Evolutionary conservation across 345 rosid genomes (phyloP).

Genomic region (Clausena lansium): DNA sequence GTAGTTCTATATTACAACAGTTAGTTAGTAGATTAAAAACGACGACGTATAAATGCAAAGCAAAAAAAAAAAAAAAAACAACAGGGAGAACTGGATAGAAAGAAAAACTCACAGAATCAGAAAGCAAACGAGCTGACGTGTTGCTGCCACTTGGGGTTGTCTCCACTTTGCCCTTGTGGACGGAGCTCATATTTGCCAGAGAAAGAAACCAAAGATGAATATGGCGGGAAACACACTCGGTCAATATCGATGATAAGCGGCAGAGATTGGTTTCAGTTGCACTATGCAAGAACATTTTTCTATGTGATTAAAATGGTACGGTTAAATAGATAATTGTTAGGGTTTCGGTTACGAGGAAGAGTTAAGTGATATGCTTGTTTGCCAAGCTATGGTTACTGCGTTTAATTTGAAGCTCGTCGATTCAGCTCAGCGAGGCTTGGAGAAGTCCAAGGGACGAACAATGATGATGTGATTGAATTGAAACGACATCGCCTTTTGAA

Average conservation of each 20-base stretch:
- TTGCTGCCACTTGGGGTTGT: neutral
- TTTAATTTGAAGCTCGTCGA: neutral
- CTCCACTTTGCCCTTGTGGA: neutral
- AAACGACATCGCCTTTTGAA: neutral
- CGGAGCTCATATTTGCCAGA: neutral
- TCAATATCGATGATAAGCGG: neutral
- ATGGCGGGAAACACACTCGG: constrained; percentile 1
- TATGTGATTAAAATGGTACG: neutral
- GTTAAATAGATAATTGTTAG: neutral
- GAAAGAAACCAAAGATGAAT: constrained; percentile 5
- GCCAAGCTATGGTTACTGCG: neutral
- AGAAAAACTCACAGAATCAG: neutral
- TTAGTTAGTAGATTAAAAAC: neutral
- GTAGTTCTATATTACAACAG: neutral
- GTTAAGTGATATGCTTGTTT: neutral
- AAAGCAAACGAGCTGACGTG: neutral
- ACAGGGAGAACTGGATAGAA: neutral
- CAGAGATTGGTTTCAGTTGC: neutral
- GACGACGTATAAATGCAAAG: neutral
- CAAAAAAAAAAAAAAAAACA: neutral
- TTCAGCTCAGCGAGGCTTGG: neutral
- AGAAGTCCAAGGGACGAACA: neutral
- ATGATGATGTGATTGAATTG: neutral
- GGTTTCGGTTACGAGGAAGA: neutral
- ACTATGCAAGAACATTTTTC: neutral